phyloP scores from a whole-genome alignment of 441 rosid genomes.

The Populus tomentosa region DNA sequence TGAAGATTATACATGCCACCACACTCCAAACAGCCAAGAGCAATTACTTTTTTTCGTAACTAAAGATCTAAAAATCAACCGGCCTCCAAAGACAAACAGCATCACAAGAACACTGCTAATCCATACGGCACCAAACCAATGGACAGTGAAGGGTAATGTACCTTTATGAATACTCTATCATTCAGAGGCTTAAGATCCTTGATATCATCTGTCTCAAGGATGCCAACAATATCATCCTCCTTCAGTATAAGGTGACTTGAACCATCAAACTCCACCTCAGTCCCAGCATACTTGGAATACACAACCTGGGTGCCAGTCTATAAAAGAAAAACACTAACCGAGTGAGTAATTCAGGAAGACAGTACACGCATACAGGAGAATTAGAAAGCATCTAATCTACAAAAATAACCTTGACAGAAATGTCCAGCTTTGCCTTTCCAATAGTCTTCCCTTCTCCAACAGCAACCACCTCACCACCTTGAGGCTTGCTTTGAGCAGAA shows the following conservation, averaged over 20 bases:
- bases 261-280: conserved; percentile 79
- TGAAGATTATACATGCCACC: neutral
- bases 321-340: conserved; percentile 9
- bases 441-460: conserved; percentile 81
- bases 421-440: conserved; percentile 53
- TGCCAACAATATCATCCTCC: conserved; percentile 90
- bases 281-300: conserved; percentile 89
- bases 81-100: neutral
- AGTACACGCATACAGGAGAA: neutral
- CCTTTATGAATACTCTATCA: conserved; percentile 84
- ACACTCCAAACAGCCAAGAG: neutral
- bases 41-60: neutral
- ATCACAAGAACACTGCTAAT: neutral
- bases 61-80: neutral
- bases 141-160: neutral
- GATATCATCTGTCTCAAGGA: conserved; percentile 82
- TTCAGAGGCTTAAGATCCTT: conserved; percentile 92
- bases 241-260: conserved; percentile 72
- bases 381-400: neutral
- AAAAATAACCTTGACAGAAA: conserved; percentile 51
- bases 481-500: conserved; percentile 79
- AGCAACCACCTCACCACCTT: conserved; percentile 89
- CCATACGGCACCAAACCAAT: neutral
- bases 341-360: neutral
- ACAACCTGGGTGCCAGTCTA: conserved; percentile 80